Percentiles rank a stretch among this genome's conserved stretches.
These are phyloP conservation scores for Sporothrix brunneoviolacea DNA, from an alignment of 2,329 filamentous ascomycete genomes.

Conservation along the genomic window DNA sequence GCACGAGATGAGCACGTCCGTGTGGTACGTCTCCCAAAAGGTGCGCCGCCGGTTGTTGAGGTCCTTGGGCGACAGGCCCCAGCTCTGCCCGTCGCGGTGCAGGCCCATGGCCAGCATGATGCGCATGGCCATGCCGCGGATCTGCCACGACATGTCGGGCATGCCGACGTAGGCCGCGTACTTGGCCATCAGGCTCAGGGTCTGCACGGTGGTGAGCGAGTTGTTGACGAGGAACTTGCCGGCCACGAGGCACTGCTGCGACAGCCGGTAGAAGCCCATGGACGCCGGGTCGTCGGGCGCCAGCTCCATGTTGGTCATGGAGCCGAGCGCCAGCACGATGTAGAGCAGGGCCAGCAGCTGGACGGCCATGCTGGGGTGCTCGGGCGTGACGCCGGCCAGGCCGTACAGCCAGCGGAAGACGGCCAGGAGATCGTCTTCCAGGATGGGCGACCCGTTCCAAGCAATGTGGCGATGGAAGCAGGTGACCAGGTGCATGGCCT, in stretches of 20 bases:
- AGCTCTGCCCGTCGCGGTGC: conserved; percentile 10
- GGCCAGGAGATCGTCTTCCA: neutral
- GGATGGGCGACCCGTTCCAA: conserved; percentile 5
- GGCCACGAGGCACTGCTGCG: conserved; percentile 2
- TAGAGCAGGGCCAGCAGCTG: conserved; percentile 2
- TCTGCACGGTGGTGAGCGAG: conserved; percentile 1
- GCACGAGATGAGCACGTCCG: conserved; percentile 3
- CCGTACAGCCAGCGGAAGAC: neutral
- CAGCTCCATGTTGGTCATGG: conserved; percentile 6
- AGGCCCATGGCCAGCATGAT: conserved; percentile 3
- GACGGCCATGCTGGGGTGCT: conserved; percentile 5
- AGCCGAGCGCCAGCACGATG: conserved; percentile 1
- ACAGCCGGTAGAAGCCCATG: neutral
- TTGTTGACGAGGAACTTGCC: conserved; percentile 5
- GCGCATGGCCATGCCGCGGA: conserved; percentile 7
- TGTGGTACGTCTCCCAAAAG: conserved; percentile 7
- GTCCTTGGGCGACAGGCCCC: neutral
- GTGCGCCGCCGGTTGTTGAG: conserved; percentile 2
- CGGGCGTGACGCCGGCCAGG: neutral
- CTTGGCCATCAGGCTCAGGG: conserved; percentile 3
- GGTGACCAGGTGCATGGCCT: conserved; percentile 1
- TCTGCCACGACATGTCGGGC: conserved; percentile 5
- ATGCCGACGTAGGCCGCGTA: conserved; percentile 7
- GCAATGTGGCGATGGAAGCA: conserved; percentile 6
- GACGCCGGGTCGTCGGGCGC: conserved; percentile 3